Evolutionary conservation across 2,329 filamentous ascomycete species (phyloP).

Genomic region (Immersiporthe knoxdaviesiana): DNA sequence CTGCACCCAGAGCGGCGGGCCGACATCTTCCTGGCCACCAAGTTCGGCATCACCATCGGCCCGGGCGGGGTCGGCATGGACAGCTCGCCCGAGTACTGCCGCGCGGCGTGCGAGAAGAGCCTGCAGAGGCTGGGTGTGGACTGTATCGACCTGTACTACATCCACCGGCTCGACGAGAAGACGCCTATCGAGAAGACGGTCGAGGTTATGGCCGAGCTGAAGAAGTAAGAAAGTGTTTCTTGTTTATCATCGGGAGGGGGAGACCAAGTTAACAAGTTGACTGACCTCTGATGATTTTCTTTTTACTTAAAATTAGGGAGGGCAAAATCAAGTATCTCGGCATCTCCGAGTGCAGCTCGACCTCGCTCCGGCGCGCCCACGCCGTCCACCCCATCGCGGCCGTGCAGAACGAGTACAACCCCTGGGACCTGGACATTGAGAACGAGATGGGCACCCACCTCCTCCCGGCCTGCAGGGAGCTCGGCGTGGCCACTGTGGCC

Average conservation of each 20-base stretch:
- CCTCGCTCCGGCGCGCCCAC: constrained; percentile 54
- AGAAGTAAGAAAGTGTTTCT: constrained; percentile 40
- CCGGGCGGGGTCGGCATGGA: constrained; percentile 33
- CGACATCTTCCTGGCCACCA: constrained; percentile 54
- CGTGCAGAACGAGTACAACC: constrained; percentile 58
- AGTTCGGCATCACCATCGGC: constrained; percentile 37
- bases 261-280: background rate
- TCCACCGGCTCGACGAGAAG: constrained; percentile 52
- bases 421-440: constrained; percentile 63
- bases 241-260: background rate
- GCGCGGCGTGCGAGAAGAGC: constrained; percentile 37
- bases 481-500: constrained; percentile 60
- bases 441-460: constrained; percentile 49
- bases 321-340: constrained; percentile 63
- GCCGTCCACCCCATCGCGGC: constrained; percentile 54
- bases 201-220: constrained; percentile 50
- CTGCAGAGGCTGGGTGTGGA: constrained; percentile 53
- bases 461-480: constrained; percentile 57
- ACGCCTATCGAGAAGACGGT: constrained; percentile 56
- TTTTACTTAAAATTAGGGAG: constrained; percentile 38
- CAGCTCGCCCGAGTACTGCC: constrained; percentile 38
- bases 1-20: constrained; percentile 50
- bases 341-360: constrained; percentile 54
- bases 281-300: background rate
- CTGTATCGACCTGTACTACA: constrained; percentile 60